Conservation (phyloP, 2,329 filamentous ascomycete species). For the Hypoxylon sp. region DNA sequence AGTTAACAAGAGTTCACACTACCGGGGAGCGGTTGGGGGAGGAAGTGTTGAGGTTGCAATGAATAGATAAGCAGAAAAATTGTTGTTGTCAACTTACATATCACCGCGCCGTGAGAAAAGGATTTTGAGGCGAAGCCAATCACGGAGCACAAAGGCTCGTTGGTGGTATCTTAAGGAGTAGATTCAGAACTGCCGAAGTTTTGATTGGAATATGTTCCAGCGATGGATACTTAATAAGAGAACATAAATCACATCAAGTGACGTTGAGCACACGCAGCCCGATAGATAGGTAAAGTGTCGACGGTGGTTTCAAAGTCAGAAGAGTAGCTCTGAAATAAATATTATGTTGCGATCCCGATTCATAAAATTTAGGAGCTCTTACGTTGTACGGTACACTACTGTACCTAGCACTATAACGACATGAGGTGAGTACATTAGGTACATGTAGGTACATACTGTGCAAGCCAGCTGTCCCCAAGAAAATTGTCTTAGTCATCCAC, state of each 20-base stretch:
- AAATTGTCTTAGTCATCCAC: slow-evolving; percentile 22
- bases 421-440: not conserved
- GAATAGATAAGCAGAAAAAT: slow-evolving; percentile 16
- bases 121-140: slow-evolving; percentile 42
- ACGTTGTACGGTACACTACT: slow-evolving; percentile 8
- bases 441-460: slow-evolving; percentile 22
- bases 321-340: slow-evolving; percentile 10
- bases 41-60: not conserved
- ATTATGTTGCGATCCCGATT: slow-evolving; percentile 23
- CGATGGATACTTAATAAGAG: slow-evolving; percentile 14
- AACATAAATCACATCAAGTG: slow-evolving; percentile 15
- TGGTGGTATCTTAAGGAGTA: slow-evolving; percentile 12
- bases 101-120: slow-evolving; percentile 35
- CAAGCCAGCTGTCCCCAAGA: slow-evolving; percentile 32
- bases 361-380: slow-evolving; percentile 32
- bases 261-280: slow-evolving; percentile 19
- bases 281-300: slow-evolving; percentile 11
- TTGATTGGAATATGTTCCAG: not conserved
- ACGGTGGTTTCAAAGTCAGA: slow-evolving; percentile 28
- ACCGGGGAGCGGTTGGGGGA: not conserved
- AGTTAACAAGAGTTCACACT: slow-evolving; percentile 17
- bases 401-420: no score
- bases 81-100: slow-evolving; percentile 38
- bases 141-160: slow-evolving; percentile 50
- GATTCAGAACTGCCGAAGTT: slow-evolving; percentile 8